Evolutionary conservation across 2,329 filamentous ascomycete species (phyloP), one percentile per base, ranked within the genome.

Genomic region (Pseudogymnoascus sp.): DNA sequence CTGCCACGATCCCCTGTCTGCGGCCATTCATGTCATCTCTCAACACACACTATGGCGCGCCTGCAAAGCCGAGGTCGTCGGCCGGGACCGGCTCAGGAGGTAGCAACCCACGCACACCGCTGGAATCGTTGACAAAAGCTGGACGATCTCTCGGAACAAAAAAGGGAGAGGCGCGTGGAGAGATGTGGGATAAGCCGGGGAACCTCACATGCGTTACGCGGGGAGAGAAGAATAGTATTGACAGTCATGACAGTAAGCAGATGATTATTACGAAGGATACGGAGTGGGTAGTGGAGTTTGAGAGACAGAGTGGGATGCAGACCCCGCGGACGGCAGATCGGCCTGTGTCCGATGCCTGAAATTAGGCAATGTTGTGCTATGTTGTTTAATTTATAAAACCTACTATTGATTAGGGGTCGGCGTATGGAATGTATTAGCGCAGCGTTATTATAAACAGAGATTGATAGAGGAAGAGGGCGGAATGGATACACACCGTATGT

Each of bases 1-100:
- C 77, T 16, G 74, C 75, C 14, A 77, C 75, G 0, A 73, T 76
- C 7, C 77, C 78, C 0, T 78, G 76, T 60, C 71, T 80, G 16
- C 75, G 77, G 43, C 76, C 78, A 2, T 80, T 80, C 62, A 73
- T 79, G 66, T 70, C 72, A 2, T 76, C 70, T 1, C 66, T 73
- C 62, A 70, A 69, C 60, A 73, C 72, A 8, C 66, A 71, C 52
- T 74, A 74, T 61, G 72, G 72, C 25, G 71, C 69, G 16, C 63
- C 63, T n/a, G 61, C 61, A 1, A 45, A 40, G 23, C 38, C 45
- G 11, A 62, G 40, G 16, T 23, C n/a, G 16, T 28, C 41, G 1
- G 23, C 18, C 5, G 41, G 41, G 7, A 35, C 43, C 1, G 49
- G 49, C n/a, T 55, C 49, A 33, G 49, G 49, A 33, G 49, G 25